A percentile compares a stretch with the other conserved stretches of the same genome.
Conservation (phyloP, 306 rosid genomes). For the Canavalia ensiformis region DNA sequence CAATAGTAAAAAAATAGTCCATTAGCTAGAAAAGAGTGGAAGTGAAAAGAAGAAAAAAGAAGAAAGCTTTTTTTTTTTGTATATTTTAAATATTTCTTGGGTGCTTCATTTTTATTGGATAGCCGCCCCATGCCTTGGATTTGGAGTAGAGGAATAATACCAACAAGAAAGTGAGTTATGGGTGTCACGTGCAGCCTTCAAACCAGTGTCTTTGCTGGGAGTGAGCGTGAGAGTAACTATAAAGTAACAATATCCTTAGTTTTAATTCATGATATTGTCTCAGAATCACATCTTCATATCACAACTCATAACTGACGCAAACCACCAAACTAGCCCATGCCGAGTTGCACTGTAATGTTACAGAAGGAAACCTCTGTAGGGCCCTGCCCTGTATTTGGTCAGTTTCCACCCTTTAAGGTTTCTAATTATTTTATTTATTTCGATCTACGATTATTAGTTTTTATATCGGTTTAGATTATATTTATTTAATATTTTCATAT, state of each 20-base stretch:
- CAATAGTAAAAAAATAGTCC: background rate
- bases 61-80: background rate
- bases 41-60: background rate
- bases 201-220: background rate
- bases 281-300: background rate
- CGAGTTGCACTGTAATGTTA: background rate
- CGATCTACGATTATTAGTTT: background rate
- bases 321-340: slow-evolving; percentile 44
- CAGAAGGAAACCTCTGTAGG: slow-evolving; percentile 14
- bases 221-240: background rate
- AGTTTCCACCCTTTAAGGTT: slow-evolving; percentile 32
- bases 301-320: slow-evolving; percentile 28
- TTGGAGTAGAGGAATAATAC: slow-evolving; percentile 10
- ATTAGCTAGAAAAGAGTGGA: background rate
- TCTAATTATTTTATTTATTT: background rate
- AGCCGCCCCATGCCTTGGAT: slow-evolving; percentile 50
- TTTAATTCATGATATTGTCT: background rate
- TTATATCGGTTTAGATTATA: background rate
- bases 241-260: background rate
- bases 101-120: slow-evolving; percentile 42
- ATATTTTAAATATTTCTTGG: background rate
- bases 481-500: background rate
- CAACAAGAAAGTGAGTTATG: slow-evolving; percentile 54
- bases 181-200: slow-evolving; percentile 64
- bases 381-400: slow-evolving; percentile 5